Conservation (phyloP, 306 rosid species). For the Ceratonia siliqua region DNA sequence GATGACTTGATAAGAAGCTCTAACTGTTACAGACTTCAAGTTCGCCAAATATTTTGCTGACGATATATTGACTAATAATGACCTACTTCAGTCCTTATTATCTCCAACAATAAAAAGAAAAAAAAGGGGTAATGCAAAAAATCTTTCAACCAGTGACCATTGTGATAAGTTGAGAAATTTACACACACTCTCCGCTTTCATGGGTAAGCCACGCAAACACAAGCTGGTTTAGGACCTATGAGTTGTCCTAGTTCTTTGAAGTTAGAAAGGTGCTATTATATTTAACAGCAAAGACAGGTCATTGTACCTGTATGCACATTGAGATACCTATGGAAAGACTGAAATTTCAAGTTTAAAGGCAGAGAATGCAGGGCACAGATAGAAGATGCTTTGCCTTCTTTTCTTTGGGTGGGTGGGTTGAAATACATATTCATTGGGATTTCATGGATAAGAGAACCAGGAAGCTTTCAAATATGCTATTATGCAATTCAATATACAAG, state of each 20-base stretch:
- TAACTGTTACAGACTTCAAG: constrained; percentile 1
- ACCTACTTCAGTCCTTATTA: not conserved
- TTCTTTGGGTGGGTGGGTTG: not conserved
- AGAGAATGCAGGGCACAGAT: not conserved
- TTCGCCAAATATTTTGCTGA: not conserved
- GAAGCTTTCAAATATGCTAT: not conserved
- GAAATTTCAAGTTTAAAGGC: not conserved
- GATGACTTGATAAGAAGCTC: constrained; percentile 2
- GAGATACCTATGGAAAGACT: not conserved
- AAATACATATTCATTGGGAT: not conserved
- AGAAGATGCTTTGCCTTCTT: not conserved
- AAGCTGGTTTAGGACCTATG: not conserved
- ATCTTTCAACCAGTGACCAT: not conserved
- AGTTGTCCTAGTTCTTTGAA: not conserved
- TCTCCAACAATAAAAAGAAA: not conserved
- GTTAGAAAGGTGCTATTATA: not conserved
- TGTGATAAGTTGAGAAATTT: not conserved
- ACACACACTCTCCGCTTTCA: not conserved
- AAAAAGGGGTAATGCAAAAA: no score
- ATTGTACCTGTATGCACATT: not conserved
- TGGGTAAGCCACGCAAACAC: not conserved
- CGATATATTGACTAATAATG: not conserved
- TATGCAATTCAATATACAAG: not conserved
- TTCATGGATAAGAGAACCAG: not conserved
- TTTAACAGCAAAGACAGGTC: not conserved